A percentile compares a stretch with the other conserved stretches of the same genome.
These are phyloP conservation scores for Aspergillus terreus DNA, from an alignment of 2,329 filamentous ascomycete genomes.

Conservation along the genomic window DNA sequence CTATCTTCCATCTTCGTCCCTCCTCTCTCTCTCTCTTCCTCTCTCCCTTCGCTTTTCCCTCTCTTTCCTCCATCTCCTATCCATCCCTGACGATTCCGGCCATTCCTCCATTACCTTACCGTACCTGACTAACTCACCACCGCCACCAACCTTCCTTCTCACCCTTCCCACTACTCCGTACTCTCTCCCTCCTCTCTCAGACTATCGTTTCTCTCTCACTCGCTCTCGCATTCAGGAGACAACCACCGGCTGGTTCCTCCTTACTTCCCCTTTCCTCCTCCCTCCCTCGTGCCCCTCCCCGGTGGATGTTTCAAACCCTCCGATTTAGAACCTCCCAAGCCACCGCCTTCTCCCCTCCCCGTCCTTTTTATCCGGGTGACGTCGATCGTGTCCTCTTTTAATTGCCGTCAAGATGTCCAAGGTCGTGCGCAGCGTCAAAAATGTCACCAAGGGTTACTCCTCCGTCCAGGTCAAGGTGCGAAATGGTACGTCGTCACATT, in stretches of 20 bases:
- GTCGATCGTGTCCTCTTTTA: constrained; percentile 2
- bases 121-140: background rate
- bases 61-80: background rate
- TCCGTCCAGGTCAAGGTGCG: constrained; percentile 95
- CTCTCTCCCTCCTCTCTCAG: background rate
- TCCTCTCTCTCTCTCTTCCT: background rate
- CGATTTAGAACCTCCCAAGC: too few species aligned
- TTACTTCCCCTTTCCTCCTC: background rate
- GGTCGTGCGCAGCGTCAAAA: constrained; percentile 96
- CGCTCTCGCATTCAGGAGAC: background rate
- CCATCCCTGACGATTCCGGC: background rate
- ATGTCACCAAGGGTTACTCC: constrained; percentile 98
- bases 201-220: background rate
- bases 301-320: background rate
- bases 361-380: background rate
- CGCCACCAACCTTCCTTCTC: background rate
- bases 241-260: background rate
- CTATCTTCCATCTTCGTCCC: background rate
- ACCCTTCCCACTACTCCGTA: background rate
- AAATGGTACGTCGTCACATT: constrained; percentile 63
- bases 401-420: constrained; percentile 69
- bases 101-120: background rate
- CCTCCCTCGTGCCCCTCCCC: constrained; percentile 4
- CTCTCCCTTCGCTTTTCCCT: background rate
- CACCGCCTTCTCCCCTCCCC: background rate